These are phyloP conservation scores for Verticillium isaacii DNA, from an alignment of 2,329 filamentous ascomycete species.

Conservation along the genomic window DNA sequence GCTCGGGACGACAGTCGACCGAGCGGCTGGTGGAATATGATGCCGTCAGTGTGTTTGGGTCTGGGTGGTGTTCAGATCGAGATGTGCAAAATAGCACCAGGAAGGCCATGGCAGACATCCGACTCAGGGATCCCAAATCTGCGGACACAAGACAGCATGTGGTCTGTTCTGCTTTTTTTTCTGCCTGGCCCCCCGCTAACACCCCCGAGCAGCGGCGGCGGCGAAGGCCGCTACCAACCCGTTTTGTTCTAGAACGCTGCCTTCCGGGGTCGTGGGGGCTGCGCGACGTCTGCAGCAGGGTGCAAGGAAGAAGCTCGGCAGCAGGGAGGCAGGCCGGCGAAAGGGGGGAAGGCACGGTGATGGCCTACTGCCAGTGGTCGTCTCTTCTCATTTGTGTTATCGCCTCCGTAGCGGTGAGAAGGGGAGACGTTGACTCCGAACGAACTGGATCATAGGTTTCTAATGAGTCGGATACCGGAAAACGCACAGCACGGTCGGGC, in stretches of 20 bases:
- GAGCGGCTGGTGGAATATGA: background rate
- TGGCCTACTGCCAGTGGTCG: background rate
- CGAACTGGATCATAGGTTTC: background rate
- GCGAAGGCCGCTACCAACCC: background rate
- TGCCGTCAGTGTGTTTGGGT: background rate
- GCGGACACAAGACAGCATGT: background rate
- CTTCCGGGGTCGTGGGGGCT: slow-evolving; percentile 3
- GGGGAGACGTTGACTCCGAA: background rate
- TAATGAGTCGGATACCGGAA: background rate
- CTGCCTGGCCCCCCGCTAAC: background rate
- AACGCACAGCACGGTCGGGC: background rate
- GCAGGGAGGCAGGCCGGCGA: background rate
- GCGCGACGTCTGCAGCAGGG: background rate
- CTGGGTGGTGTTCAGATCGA: background rate
- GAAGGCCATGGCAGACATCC: background rate
- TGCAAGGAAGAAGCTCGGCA: background rate
- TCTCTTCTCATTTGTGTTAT: background rate
- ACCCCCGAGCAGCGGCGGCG: background rate
- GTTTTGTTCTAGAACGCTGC: slow-evolving; percentile 4
- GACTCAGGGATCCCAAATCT: background rate
- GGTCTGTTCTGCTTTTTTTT: background rate
- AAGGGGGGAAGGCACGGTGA: background rate
- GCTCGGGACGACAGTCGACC: background rate
- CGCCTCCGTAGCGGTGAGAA: background rate
- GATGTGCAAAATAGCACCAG: background rate